phyloP scores from a whole-genome alignment of 2,329 filamentous ascomycete species.

The Paraphaeosphaeria sporulosa region DNA sequence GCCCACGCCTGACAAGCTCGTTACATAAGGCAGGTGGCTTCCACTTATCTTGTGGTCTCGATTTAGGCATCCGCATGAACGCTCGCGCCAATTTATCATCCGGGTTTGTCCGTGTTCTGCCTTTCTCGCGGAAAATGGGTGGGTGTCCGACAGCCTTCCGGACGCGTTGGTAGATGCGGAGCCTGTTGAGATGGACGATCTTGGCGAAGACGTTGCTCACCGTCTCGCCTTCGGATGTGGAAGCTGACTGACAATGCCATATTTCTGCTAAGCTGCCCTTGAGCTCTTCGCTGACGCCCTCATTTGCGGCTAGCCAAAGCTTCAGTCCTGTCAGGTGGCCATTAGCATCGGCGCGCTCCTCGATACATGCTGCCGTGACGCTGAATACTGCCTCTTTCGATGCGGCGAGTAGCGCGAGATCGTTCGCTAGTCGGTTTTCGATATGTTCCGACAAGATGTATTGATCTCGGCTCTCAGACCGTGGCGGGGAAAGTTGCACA shows the following conservation, averaged over 20 bases:
- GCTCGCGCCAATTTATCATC: not conserved
- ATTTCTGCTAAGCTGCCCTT: not conserved
- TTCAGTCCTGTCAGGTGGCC: not conserved
- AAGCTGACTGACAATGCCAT: not conserved
- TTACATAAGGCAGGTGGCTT: not conserved
- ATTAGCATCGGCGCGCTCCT: not conserved
- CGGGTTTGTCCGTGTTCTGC: not conserved
- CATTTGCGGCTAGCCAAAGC: not conserved
- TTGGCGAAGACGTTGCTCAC: not conserved
- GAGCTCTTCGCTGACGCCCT: not conserved
- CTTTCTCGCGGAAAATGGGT: not conserved
- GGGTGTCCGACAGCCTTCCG: not conserved
- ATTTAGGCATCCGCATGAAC: not conserved
- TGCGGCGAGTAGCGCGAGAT: not conserved
- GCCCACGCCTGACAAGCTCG: not conserved
- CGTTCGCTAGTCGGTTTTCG: not conserved
- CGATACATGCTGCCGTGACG: not conserved
- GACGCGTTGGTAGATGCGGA: not conserved
- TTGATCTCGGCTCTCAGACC: not conserved
- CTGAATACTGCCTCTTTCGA: not conserved
- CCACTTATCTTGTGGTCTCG: not conserved
- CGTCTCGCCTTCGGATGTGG: not conserved
- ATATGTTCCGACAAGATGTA: not conserved
- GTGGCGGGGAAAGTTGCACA: not conserved
- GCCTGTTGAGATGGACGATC: not conserved